Evolutionary conservation across 75 land plant genomes (phyloP), one percentile per base, ranked within the genome.

Genomic region (Pinus taeda): DNA sequence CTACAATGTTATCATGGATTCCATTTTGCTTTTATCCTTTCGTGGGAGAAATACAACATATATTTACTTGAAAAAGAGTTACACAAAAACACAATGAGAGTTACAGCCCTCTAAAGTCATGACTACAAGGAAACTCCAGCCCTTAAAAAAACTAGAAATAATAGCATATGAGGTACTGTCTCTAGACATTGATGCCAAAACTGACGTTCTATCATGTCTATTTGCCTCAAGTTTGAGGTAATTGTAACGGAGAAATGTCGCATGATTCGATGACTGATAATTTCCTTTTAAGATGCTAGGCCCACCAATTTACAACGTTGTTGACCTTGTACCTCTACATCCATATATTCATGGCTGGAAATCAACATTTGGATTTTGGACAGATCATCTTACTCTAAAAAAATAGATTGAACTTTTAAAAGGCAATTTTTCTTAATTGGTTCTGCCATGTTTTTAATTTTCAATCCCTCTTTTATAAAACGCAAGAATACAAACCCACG

Each of bases 291-390:
- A 6, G n/a, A 12, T 22, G 75, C 2, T 39, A 26, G 30, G n/a
- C 36, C 18, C 22, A 49, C 15, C 53, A 69, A 42, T 15, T 39
- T 45, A 15, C 29, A 45, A 55, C 29, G 20, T 12, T 24, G 39
- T 53, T 30, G 45, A 93, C 97, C 87, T 86, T 83, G 74, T 84
- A 94, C 42, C 76, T 80, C 79, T 94, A 94, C 66, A 92, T 57
- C 98, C 99, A 97, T 74, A 97, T 97, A 72, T 87, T 97, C 69
- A 97, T 98, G 84, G 94, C 95, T 57, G 93, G 90, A 17, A 82
- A 85, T 39, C 42, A 33, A 2, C 33, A 33, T 33, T 33, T 33
- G n/a, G n/a, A n/a, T n/a, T n/a, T n/a, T n/a, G 33, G 33, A 33
- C 33, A 33, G 33, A 33, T 33, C 33, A 1, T 0, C 33, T 33